Base-by-base conservation (phyloP, 1,139 yeast species). In the Spathaspora sp. region DNA sequence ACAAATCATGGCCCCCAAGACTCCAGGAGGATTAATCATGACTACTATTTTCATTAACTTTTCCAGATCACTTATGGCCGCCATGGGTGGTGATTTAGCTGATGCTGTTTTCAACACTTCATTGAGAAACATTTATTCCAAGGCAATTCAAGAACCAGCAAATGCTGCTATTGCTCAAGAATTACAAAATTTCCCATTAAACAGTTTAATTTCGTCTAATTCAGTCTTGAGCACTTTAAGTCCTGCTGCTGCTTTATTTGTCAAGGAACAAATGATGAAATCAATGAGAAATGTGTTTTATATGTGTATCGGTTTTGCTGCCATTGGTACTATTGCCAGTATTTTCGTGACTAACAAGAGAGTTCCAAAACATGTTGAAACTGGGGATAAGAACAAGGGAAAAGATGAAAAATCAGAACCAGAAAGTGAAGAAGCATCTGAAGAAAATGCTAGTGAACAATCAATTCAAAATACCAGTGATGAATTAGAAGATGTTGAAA, bases 11-110 rank as follows among this genome's bases (percentile, higher is more conserved):
- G 74, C 76, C 2, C 75, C 76, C 25, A 63, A 66, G 45, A 56
- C 65, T 4, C 64, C 70, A 3, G 76, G 76, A 11, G 65, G 69
- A 8, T 58, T 61, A 23, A 72, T 73, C 41, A 56, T 70, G 64
- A 60, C 73, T 6, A 70, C 76, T 3, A 58, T 71, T 3, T 63
- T 64, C 42, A 34, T 67, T 23, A 64, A 64, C 50, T 68, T 70
- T 47, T 47, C 50, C 23, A 65, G 76, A 53, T 55, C 68, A 2
- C 49, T 71, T 16, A 65, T 65, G 6, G 50, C 54, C 6, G 71
- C 76, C 3, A 29, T 70, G 24, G 60, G 68, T 11, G 59, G 68
- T 8, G 62, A 63, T 42, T 56, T 72, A 45, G 65, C 71, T 18
- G 70, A 70, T 48, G 63, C 70, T 1, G 65, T 64, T 7, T 71